A percentile compares a stretch with the other conserved stretches of the same genome.
Evolutionary conservation across 176 grass and related monocot species (phyloP).

Genomic region (Leersia perrieri): DNA sequence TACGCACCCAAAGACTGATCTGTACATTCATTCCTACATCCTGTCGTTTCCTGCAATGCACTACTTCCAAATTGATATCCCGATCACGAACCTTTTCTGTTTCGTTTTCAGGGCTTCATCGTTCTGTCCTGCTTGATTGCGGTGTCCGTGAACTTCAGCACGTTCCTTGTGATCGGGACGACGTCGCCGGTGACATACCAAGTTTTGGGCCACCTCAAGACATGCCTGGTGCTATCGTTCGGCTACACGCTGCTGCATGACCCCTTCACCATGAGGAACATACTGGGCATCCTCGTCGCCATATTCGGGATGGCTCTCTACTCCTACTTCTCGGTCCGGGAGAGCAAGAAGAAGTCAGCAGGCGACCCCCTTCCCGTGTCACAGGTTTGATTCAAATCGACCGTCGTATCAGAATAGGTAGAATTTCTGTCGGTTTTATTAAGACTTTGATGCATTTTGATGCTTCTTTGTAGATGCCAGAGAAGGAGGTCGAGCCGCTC

Average conservation of each 20-base stretch:
- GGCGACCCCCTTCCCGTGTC: slow-evolving; percentile 59
- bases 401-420: neutral
- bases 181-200: slow-evolving; percentile 96
- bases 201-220: slow-evolving; percentile 93
- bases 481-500: slow-evolving; percentile 67
- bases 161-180: slow-evolving; percentile 87
- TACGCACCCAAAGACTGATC: slow-evolving; percentile 17
- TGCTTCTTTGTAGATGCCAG: slow-evolving; percentile 47
- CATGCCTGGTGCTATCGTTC: slow-evolving; percentile 83
- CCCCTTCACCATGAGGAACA: slow-evolving; percentile 75
- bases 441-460: neutral
- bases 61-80: neutral
- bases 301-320: slow-evolving; percentile 89
- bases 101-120: slow-evolving; percentile 62
- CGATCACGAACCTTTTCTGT: neutral
- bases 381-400: slow-evolving; percentile 43
- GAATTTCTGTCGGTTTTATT: neutral
- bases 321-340: slow-evolving; percentile 74
- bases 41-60: neutral
- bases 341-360: slow-evolving; percentile 70
- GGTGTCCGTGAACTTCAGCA: slow-evolving; percentile 94
- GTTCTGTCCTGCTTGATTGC: slow-evolving; percentile 88
- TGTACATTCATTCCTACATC: neutral
- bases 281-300: slow-evolving; percentile 79
- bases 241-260: slow-evolving; percentile 84